phyloP scores from a whole-genome alignment of 2,329 filamentous ascomycete species.

The Penicillium hordei region DNA sequence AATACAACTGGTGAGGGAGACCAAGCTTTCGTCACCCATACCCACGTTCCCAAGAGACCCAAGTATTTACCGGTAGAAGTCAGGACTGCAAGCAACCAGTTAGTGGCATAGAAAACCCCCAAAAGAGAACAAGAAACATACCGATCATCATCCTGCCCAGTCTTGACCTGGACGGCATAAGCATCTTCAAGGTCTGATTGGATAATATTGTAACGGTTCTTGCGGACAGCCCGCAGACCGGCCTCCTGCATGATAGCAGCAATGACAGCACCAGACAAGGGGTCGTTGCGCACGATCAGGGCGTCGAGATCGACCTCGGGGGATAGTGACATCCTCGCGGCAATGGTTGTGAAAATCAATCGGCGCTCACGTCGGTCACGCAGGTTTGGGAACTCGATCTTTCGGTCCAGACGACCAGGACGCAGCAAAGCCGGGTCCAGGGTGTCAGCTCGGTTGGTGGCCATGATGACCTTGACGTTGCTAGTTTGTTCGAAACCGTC shows the following conservation, averaged over 20 bases:
- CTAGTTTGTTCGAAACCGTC: slow-evolving; percentile 98
- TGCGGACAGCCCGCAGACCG: slow-evolving; percentile 86
- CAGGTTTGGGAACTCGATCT: slow-evolving; percentile 97
- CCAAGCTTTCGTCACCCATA: slow-evolving; percentile 25
- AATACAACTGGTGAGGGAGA: slow-evolving; percentile 29
- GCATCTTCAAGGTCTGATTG: slow-evolving; percentile 95
- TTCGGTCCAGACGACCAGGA: slow-evolving; percentile 91
- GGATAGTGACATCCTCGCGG: slow-evolving; percentile 92
- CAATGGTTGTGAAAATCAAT: slow-evolving; percentile 97
- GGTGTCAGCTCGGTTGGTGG: slow-evolving; percentile 96
- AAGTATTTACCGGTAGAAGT: slow-evolving; percentile 71
- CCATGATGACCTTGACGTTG: slow-evolving; percentile 99
- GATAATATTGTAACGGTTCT: slow-evolving; percentile 99
- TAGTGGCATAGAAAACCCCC: slow-evolving; percentile 40
- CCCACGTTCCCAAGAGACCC: slow-evolving; percentile 1
- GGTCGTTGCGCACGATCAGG: slow-evolving; percentile 94
- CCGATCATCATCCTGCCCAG: slow-evolving; percentile 65
- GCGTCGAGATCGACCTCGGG: slow-evolving; percentile 96
- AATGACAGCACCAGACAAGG: slow-evolving; percentile 90
- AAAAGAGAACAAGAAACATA: slow-evolving; percentile 31
- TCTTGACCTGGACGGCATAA: slow-evolving; percentile 96
- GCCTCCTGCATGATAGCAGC: slow-evolving; percentile 99
- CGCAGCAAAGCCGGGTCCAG: slow-evolving; percentile 92
- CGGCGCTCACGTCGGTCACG: slow-evolving; percentile 91
- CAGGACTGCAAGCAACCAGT: slow-evolving; percentile 65